Base-by-base conservation (phyloP, 2,329 filamentous ascomycete genomes). In the Cytospora leucostoma region DNA sequence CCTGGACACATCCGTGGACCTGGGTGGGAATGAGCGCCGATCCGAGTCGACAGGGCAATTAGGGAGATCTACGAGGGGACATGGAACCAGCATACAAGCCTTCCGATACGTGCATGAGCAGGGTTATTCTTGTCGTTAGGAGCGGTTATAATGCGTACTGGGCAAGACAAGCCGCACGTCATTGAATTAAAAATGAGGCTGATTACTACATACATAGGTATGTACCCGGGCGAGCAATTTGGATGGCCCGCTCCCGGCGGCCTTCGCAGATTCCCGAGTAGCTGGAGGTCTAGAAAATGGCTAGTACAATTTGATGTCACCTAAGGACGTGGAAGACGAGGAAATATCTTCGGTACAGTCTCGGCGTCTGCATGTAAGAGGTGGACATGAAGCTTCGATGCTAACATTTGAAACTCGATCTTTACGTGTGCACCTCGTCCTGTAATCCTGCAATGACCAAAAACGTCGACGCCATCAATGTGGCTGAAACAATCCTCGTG, bases 21-120 rank as follows among this genome's bases (percentile, higher is more conserved):
- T 3, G 27, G 27, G 27, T 91, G 87, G 83, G 94, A 94, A 6
- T 94, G 82, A 0, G 91, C 88, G 68, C 86, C 88, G 89, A 93
- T 93, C 76, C 94, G 93, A 62, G 88, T 91, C 34, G 87, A 91
- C 59, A 61, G 13, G 32, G 44, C 50, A 33, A 52, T 10, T 49
- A 35, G 59, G 51, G 47, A 7, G 32, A 55, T 27, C 13, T 61
- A 61, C 34, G 37, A 51, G n/a, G 38, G 55, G 27, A 61, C 59
- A 7, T 37, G 37, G 35, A 53, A 38, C 10, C 50, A 55, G 13
- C 27, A 27, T 27, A 27, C 27, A 27, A 27, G 44, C 55, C 21
- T 52, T 51, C 5, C 40, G 10, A 6, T 61, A 61, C 19, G 59
- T 61, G 13, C 55, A 55, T 27, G 59, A 55, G 11, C 59, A 53